Evolutionary conservation across 495 filamentous ascomycete species (phyloP).

Genomic region (Tuber indicum): DNA sequence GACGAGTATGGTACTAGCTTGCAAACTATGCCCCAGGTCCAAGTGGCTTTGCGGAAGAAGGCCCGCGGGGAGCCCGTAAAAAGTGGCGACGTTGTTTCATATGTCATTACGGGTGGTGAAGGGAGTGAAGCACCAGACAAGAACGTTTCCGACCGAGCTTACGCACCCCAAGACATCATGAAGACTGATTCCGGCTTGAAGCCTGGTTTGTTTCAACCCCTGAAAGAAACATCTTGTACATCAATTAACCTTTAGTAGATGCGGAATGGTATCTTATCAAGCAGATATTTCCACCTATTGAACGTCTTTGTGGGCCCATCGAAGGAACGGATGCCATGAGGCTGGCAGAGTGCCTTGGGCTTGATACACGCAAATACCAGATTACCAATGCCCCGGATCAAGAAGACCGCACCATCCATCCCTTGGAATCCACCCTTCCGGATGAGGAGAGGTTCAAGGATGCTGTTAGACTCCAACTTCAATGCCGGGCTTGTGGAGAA

Average conservation of each 20-base stretch:
- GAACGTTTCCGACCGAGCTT: conserved; percentile 73
- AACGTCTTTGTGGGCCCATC: conserved; percentile 94
- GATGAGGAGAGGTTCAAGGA: conserved; percentile 78
- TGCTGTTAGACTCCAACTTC: conserved; percentile 64
- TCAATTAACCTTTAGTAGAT: conserved; percentile 7
- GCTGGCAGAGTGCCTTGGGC: conserved; percentile 85
- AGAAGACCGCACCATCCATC: conserved; percentile 64
- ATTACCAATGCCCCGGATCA: conserved; percentile 54
- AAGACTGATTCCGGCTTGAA: conserved; percentile 65
- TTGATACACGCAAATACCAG: conserved; percentile 82
- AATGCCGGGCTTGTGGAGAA: conserved; percentile 72
- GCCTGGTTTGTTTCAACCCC: conserved; percentile 41
- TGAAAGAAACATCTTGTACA: conserved; percentile 9
- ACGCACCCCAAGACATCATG: conserved; percentile 75
- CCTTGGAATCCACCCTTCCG: conserved; percentile 87
- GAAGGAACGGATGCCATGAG: conserved; percentile 80
- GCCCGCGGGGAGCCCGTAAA: conserved; percentile 79
- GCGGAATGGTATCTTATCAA: conserved; percentile 91
- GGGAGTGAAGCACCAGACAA: conserved; percentile 55
- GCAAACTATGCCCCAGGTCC: conserved; percentile 92
- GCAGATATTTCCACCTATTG: conserved; percentile 96
- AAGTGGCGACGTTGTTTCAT: conserved; percentile 90
- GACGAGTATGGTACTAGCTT: conserved; percentile 80
- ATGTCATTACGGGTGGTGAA: conserved; percentile 78
- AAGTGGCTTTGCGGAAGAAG: conserved; percentile 83